These are phyloP conservation scores for Fusarium sp. DNA, from an alignment of 2,329 filamentous ascomycete species.

Conservation along the genomic window DNA sequence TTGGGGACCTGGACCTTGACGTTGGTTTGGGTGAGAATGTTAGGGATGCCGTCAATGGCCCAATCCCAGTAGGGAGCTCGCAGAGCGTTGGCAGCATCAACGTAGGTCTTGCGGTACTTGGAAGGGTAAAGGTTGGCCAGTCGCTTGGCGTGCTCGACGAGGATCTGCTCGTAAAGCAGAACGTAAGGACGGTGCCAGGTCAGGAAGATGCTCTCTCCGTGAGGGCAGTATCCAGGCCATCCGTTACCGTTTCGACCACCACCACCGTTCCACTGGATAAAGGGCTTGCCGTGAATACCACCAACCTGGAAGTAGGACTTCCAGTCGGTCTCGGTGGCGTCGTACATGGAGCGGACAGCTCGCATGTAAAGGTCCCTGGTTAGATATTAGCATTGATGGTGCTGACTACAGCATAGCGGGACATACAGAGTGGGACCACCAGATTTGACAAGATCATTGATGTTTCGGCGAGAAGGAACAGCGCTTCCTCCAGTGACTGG, in stretches of 20 bases:
- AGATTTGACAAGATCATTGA: slow-evolving; percentile 58
- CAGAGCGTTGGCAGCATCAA: slow-evolving; percentile 59
- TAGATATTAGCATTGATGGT: slow-evolving; percentile 23
- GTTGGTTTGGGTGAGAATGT: slow-evolving; percentile 51
- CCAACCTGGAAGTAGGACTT: slow-evolving; percentile 64
- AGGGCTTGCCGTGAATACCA: slow-evolving; percentile 61
- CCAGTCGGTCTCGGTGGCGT: slow-evolving; percentile 54
- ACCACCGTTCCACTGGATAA: slow-evolving; percentile 57
- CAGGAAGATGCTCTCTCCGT: slow-evolving; percentile 62
- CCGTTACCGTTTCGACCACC: slow-evolving; percentile 47
- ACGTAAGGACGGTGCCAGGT: slow-evolving; percentile 69
- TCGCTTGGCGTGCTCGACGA: slow-evolving; percentile 59
- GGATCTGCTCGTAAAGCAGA: slow-evolving; percentile 67
- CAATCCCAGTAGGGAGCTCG: slow-evolving; percentile 68
- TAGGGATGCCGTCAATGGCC: slow-evolving; percentile 59
- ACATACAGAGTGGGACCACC: slow-evolving; percentile 60
- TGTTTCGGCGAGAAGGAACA: slow-evolving; percentile 59
- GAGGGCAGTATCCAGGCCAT: slow-evolving; percentile 60
- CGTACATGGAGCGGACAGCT: slow-evolving; percentile 59
- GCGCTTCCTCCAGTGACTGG: slow-evolving; percentile 54
- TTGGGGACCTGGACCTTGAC: slow-evolving; percentile 57
- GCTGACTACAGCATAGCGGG: neutral
- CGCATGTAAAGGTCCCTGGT: slow-evolving; percentile 63
- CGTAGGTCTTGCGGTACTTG: slow-evolving; percentile 53
- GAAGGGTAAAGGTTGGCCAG: slow-evolving; percentile 60